phyloP scores from a whole-genome alignment of 345 rosid species.

The Eucalyptus cladocalyx region DNA sequence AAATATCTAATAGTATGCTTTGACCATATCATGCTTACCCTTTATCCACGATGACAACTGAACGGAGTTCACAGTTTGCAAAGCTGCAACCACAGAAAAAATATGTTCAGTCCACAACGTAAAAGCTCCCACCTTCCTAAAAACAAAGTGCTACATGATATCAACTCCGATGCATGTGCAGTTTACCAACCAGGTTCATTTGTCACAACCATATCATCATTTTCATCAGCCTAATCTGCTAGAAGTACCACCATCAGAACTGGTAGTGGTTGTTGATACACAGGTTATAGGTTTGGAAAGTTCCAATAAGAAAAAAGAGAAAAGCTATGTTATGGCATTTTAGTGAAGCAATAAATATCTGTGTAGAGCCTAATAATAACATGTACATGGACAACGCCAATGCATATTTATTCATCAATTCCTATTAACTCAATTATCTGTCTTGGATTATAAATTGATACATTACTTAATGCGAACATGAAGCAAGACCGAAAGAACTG shows the following conservation, averaged over 20 bases:
- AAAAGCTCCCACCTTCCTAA: not conserved
- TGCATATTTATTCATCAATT: not conserved
- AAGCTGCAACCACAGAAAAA: slow-evolving; percentile 17
- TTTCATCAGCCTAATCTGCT: not conserved
- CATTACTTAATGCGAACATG: not conserved
- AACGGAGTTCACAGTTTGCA: slow-evolving; percentile 44
- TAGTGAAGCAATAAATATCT: not conserved
- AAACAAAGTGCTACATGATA: not conserved
- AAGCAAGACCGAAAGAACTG: not conserved
- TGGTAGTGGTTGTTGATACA: not conserved
- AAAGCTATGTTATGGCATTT: not conserved
- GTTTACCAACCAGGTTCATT: not conserved
- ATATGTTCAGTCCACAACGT: not conserved
- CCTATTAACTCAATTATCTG: not conserved
- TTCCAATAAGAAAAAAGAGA: not conserved
- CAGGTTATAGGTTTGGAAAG: not conserved
- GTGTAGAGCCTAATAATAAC: not conserved
- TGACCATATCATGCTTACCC: slow-evolving; percentile 6
- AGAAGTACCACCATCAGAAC: not conserved
- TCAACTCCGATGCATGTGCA: not conserved
- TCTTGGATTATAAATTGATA: not conserved
- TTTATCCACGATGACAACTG: slow-evolving; percentile 23
- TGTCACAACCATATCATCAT: not conserved
- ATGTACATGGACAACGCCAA: not conserved
- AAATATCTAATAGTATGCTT: not conserved